Percentiles rank a stretch among this genome's conserved stretches.
phyloP scores from a whole-genome alignment of 495 filamentous ascomycete genomes.

The Penicillium herquei region DNA sequence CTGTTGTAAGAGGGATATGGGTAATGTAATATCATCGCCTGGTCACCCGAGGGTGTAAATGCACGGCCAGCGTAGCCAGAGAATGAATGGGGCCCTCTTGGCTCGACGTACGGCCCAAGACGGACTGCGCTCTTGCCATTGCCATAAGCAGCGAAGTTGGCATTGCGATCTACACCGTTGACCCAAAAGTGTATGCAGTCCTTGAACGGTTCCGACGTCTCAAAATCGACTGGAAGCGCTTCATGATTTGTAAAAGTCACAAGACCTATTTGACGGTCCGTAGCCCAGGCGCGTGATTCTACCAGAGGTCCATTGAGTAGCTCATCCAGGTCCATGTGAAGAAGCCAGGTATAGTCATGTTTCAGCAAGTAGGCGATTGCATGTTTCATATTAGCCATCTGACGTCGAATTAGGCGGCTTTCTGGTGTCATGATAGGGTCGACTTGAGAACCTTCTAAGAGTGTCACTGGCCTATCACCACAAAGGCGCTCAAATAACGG shows the following conservation, averaged over 20 bases:
- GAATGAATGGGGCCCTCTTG: constrained; percentile 2
- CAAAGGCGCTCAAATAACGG: background rate
- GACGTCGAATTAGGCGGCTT: constrained; percentile 4
- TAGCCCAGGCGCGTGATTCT: constrained; percentile 1
- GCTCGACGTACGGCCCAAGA: constrained; percentile 1
- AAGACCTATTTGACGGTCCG: background rate
- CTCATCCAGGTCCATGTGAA: constrained; percentile 6
- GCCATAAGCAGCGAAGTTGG: constrained; percentile 1
- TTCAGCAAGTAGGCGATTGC: constrained; percentile 4
- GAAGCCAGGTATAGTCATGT: constrained; percentile 1
- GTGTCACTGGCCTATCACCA: background rate
- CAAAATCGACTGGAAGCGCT: constrained; percentile 3
- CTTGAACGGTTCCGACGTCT: constrained; percentile 1
- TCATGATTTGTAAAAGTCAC: constrained; percentile 5
- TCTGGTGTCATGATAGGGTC: constrained; percentile 4
- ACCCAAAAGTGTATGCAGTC: constrained; percentile 4
- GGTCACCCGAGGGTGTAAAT: background rate
- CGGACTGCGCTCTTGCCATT: constrained; percentile 8
- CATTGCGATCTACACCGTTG: constrained; percentile 5
- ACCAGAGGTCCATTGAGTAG: background rate
- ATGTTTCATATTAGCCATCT: constrained; percentile 6
- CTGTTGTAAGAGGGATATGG: constrained; percentile 5
- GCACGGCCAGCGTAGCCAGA: background rate
- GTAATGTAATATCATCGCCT: constrained; percentile 4
- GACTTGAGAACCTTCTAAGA: constrained; percentile 1